Evolutionary conservation across 2,329 filamentous ascomycete genomes (phyloP).

Genomic region (Pyrenophora seminiperda): DNA sequence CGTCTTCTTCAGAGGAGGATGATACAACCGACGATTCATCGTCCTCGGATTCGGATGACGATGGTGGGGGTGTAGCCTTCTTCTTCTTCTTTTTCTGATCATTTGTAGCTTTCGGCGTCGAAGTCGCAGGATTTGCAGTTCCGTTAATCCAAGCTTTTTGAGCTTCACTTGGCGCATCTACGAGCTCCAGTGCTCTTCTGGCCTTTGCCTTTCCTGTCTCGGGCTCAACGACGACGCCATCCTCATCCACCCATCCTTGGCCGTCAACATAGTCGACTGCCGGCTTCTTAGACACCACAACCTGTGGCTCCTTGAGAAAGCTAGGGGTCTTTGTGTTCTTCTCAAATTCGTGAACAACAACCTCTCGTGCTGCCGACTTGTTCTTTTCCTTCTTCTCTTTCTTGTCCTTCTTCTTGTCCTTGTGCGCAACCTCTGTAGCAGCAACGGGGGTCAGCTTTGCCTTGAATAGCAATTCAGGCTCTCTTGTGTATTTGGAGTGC

Average conservation of each 20-base stretch:
- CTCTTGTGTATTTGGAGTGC: slow-evolving; percentile 80
- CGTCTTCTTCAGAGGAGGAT: slow-evolving; percentile 41
- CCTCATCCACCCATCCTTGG: slow-evolving; percentile 83
- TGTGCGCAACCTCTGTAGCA: slow-evolving; percentile 40
- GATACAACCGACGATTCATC: slow-evolving; percentile 46
- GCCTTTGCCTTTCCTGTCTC: slow-evolving; percentile 47
- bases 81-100: slow-evolving; percentile 32
- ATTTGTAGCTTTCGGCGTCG: slow-evolving; percentile 22
- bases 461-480: slow-evolving; percentile 83
- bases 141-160: slow-evolving; percentile 27
- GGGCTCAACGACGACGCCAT: slow-evolving; percentile 75
- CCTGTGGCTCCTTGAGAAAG: slow-evolving; percentile 69
- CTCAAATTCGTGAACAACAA: slow-evolving; percentile 85
- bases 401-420: slow-evolving; percentile 54
- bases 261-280: slow-evolving; percentile 75
- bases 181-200: slow-evolving; percentile 40
- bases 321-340: slow-evolving; percentile 81
- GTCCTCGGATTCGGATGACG: slow-evolving; percentile 32
- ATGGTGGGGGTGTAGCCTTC: slow-evolving; percentile 32
- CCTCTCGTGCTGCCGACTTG: slow-evolving; percentile 57
- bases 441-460: slow-evolving; percentile 66
- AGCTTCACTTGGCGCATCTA: slow-evolving; percentile 32
- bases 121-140: slow-evolving; percentile 22
- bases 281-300: slow-evolving; percentile 52
- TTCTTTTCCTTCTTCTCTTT: slow-evolving; percentile 67